Conservation (phyloP, 495 filamentous ascomycete species). For the Chaetomium fimeti region DNA sequence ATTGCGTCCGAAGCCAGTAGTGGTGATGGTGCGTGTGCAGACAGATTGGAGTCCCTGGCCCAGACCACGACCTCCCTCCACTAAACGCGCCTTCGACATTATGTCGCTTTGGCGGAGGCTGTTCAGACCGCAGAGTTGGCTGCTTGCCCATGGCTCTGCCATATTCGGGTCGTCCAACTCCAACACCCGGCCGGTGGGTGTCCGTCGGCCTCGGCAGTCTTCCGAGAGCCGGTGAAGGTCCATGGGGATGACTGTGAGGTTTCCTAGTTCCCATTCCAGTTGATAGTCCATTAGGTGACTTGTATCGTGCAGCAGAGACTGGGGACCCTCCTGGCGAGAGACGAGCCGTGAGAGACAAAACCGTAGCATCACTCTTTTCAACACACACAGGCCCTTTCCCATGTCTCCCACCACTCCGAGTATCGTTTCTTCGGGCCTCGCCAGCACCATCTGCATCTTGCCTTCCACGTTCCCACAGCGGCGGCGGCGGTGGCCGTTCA, state of each 20-base stretch:
- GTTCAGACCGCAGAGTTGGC: constrained; percentile 26
- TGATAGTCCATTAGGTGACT: not conserved
- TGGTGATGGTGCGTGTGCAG: constrained; percentile 58
- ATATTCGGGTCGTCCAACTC: constrained; percentile 24
- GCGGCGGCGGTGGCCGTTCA: constrained; percentile 11
- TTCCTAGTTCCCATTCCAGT: constrained; percentile 6
- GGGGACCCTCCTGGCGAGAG: constrained; percentile 9
- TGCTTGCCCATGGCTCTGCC: constrained; percentile 26
- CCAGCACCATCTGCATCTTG: not conserved
- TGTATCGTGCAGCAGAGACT: constrained; percentile 3
- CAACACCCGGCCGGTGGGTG: constrained; percentile 19
- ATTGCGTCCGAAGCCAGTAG: constrained; percentile 49
- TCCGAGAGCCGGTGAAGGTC: constrained; percentile 10
- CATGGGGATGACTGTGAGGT: constrained; percentile 6
- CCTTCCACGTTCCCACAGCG: not conserved
- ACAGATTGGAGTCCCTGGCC: constrained; percentile 35
- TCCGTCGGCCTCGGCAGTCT: constrained; percentile 5
- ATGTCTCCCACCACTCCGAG: not conserved
- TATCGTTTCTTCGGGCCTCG: not conserved
- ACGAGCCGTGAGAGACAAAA: constrained; percentile 23
- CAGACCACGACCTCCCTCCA: constrained; percentile 9
- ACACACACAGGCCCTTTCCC: constrained; percentile 36
- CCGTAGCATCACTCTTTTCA: constrained; percentile 23
- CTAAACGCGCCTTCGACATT: constrained; percentile 15
- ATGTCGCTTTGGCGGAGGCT: constrained; percentile 17